phyloP scores from a whole-genome alignment of 495 filamentous ascomycete genomes.

The Trichoderma gamsii region DNA sequence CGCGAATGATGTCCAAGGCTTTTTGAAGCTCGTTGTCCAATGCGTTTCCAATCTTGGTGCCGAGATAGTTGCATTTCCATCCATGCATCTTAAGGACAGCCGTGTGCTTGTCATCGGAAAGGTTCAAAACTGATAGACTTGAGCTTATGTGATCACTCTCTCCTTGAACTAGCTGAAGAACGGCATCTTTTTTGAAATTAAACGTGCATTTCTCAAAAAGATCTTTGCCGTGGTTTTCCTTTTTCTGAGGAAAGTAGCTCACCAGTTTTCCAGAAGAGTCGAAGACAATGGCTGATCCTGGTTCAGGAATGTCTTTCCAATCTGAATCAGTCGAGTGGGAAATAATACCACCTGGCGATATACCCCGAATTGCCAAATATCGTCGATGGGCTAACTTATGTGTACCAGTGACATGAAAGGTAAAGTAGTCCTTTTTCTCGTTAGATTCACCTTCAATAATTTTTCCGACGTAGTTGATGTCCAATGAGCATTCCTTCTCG shows the following conservation, averaged over 20 bases:
- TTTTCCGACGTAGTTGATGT: background rate
- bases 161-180: background rate
- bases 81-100: background rate
- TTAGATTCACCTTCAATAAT: background rate
- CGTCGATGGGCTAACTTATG: background rate
- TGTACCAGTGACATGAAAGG: background rate
- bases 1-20: background rate
- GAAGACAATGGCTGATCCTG: background rate
- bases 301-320: background rate
- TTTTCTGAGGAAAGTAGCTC: background rate
- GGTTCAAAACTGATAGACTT: background rate
- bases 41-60: background rate
- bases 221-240: background rate
- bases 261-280: background rate
- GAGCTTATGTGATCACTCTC: background rate
- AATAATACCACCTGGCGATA: background rate
- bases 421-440: background rate
- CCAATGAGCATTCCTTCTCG: background rate
- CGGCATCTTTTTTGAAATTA: background rate
- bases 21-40: background rate
- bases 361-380: background rate
- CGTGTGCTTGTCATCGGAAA: background rate
- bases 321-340: background rate
- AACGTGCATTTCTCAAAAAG: background rate
- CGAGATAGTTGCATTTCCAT: background rate